Conservation (phyloP, 257 asterid genomes). For the Cordia subcordata region DNA sequence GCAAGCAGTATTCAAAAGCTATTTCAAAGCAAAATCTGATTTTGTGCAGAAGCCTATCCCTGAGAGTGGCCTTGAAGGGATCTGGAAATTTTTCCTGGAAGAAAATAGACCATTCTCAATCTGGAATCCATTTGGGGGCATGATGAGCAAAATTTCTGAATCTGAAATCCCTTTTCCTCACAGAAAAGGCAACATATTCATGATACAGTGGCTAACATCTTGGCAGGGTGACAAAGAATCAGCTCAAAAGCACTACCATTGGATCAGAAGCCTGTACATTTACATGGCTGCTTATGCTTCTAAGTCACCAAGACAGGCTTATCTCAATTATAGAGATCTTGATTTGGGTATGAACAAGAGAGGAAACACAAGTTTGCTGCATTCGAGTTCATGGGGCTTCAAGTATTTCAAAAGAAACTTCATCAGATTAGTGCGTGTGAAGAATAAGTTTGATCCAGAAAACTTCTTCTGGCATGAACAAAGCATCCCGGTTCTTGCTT, state of each 20-base stretch:
- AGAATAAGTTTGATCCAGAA: slow-evolving; percentile 10
- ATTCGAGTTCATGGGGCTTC: slow-evolving; percentile 1
- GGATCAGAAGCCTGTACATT: slow-evolving; percentile 32
- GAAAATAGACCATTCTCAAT: not conserved
- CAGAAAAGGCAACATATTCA: slow-evolving; percentile 33
- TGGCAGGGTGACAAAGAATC: slow-evolving; percentile 22
- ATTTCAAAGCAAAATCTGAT: slow-evolving; percentile 37
- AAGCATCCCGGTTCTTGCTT: slow-evolving; percentile 9
- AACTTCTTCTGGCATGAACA: slow-evolving; percentile 17
- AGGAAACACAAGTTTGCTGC: not conserved
- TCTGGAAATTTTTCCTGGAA: slow-evolving; percentile 22
- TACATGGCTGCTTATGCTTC: slow-evolving; percentile 34
- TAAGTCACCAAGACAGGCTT: slow-evolving; percentile 34
- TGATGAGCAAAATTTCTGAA: slow-evolving; percentile 26
- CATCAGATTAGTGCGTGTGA: not conserved
- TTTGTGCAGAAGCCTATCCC: slow-evolving; percentile 29
- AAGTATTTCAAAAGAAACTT: not conserved
- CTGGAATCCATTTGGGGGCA: slow-evolving; percentile 34
- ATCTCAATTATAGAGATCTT: slow-evolving; percentile 15
- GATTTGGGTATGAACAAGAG: slow-evolving; percentile 11
- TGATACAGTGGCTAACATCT: slow-evolving; percentile 29
- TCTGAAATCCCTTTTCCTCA: slow-evolving; percentile 36
- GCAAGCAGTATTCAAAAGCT: slow-evolving; percentile 7
- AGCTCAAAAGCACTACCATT: slow-evolving; percentile 16
- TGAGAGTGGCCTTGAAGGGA: slow-evolving; percentile 14